phyloP scores from a whole-genome alignment of 495 filamentous ascomycete genomes.

The Podospora pseudocomata region DNA sequence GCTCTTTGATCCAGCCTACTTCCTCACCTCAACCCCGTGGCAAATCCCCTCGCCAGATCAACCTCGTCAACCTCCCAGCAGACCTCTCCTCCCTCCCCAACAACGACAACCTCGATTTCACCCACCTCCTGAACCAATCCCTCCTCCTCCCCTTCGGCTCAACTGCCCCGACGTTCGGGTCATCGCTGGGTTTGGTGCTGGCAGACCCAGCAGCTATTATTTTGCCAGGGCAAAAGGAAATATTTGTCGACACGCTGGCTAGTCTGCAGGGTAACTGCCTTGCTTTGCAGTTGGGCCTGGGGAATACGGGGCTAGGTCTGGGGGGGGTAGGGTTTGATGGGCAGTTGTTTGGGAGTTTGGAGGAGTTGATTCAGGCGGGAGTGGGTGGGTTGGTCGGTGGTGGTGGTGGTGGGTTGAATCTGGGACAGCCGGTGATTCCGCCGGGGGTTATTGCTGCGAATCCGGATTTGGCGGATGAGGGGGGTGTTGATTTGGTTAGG shows the following conservation, averaged over 20 bases:
- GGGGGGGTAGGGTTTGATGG: background rate
- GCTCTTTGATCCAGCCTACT: background rate
- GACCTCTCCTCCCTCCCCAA: background rate
- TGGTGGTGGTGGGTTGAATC: too few species aligned
- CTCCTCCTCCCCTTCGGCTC: slow-evolving; percentile 32
- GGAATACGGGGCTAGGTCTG: background rate
- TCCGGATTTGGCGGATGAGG: background rate
- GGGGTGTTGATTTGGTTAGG: background rate
- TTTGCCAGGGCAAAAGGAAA: slow-evolving; percentile 22
- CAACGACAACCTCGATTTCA: background rate
- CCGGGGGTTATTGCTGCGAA: background rate
- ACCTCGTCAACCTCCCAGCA: background rate
- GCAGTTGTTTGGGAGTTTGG: background rate
- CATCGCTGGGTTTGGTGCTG: slow-evolving; percentile 26
- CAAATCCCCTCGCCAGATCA: background rate
- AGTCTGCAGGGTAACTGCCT: background rate
- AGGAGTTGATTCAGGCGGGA: background rate
- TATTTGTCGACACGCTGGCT: slow-evolving; percentile 32
- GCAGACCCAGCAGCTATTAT: slow-evolving; percentile 38
- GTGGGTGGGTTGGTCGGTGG: background rate
- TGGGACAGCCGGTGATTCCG: too few species aligned
- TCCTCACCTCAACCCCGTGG: background rate
- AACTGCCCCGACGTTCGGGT: slow-evolving; percentile 16
- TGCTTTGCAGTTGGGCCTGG: background rate
- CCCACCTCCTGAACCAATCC: slow-evolving; percentile 29